These are phyloP conservation scores for Leishmania mexicana DNA, from an alignment of 208 protist genomes.

Conservation along the genomic window DNA sequence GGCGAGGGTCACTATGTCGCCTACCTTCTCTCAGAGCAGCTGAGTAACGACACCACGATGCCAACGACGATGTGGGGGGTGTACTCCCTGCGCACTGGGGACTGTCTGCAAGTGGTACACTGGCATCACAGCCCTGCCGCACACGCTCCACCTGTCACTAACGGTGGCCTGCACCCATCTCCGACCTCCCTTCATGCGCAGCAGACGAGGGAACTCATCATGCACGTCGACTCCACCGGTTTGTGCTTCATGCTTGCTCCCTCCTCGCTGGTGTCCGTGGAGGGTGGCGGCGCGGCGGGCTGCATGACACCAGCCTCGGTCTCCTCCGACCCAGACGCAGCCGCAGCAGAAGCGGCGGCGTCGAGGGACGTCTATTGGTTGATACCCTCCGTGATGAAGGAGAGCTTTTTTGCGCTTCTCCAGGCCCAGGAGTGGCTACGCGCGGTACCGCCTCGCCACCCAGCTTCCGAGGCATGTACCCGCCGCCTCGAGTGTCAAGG, in stretches of 20 bases:
- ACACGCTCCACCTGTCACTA: not conserved
- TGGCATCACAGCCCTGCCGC: conserved; percentile 10
- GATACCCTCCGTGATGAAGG: conserved; percentile 16
- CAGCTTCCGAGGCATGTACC: not conserved
- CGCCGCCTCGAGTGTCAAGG: not conserved
- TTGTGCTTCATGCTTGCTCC: conserved; percentile 27
- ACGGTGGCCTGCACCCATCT: not conserved
- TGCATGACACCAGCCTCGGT: not conserved
- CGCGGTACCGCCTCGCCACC: not conserved
- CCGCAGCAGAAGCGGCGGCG: not conserved
- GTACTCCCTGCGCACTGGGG: not conserved
- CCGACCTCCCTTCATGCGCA: not conserved
- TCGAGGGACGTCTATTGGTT: conserved; percentile 21
- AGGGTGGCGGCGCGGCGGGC: not conserved
- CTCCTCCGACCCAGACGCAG: not conserved
- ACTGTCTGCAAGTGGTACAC: conserved; percentile 25
- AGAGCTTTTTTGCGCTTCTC: conserved; percentile 28
- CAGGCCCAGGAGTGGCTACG: conserved; percentile 11
- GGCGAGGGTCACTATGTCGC: not conserved
- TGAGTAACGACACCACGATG: not conserved
- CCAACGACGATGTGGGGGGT: conserved; percentile 12
- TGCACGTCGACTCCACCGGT: conserved; percentile 21
- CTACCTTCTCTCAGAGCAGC: conserved; percentile 1
- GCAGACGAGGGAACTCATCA: conserved; percentile 20
- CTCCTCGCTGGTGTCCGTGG: conserved; percentile 14